Evolutionary conservation across 73 alveolate genomes (phyloP).

Genomic region (Paramecium sexaurelia): DNA sequence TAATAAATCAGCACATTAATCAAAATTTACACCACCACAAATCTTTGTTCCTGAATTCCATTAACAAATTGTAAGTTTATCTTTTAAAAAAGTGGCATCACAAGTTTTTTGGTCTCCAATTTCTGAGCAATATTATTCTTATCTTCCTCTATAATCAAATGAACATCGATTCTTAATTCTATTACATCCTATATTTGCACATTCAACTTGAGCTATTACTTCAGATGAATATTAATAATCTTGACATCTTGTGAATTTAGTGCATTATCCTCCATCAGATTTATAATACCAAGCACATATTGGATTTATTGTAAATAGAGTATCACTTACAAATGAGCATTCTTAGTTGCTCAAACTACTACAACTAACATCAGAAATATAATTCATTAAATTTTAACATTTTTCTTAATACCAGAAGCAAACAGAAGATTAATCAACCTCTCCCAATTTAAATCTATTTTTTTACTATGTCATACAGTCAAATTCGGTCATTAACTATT

Average conservation of each 20-base stretch:
- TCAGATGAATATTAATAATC: neutral
- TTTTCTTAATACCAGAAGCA: conserved; percentile 25
- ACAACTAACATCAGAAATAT: neutral
- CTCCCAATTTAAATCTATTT: neutral
- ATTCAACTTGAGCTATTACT: neutral
- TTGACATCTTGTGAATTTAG: conserved; percentile 25
- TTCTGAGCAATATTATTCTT: conserved; percentile 22
- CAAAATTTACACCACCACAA: neutral
- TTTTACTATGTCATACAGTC: conserved; percentile 19
- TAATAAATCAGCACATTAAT: neutral
- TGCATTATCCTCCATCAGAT: neutral
- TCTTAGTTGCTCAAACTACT: neutral
- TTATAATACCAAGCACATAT: conserved; percentile 8
- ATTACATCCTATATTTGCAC: neutral
- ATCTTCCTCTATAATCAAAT: conserved; percentile 11
- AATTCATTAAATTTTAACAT: conserved; percentile 19
- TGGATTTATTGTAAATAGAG: neutral
- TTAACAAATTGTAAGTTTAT: neutral
- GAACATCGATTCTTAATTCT: neutral
- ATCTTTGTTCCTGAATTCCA: neutral
- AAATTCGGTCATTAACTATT: conserved; percentile 33
- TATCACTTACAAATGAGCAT: neutral
- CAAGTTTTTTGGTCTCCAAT: neutral
- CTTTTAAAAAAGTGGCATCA: neutral
- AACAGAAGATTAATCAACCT: neutral